Base-by-base conservation (phyloP, 2,329 filamentous ascomycete species). In the Alternaria burnsii region DNA sequence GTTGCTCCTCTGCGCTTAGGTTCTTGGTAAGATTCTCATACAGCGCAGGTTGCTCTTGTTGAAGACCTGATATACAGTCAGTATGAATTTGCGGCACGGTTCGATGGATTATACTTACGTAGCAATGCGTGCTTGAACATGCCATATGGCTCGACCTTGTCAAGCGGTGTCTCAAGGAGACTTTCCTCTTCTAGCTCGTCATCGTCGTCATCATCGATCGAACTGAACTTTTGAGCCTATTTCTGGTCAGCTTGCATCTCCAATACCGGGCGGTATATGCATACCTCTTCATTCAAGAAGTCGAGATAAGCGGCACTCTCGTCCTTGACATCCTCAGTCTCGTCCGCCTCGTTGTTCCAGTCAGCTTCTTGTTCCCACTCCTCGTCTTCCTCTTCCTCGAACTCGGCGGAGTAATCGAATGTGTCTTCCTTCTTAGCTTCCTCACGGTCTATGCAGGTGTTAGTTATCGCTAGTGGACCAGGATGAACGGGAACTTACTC, bases 291-390 rank as follows among this genome's bases (percentile, higher is more conserved):
- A 71, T 94, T 96, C 28, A 99, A 82, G 83, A 99, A 99, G 69
- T 98, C 94, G 47, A 99, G 87, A 77, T 99, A 99, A 6, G 94
- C 93, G 24, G 91, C 91, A 77, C 92, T 95, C 80, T 98, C 94
- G 71, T 97, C 94, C 74, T 93, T 91, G 71, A 89, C 85, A 63
- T 97, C 83, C 47, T 85, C 83, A 28, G 79, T 80, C 65, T 92
- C 91, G 28, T 87, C 87, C 47, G 88, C 88, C 64, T 87, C 86
- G 51, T 86, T 84, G 50, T 85, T 85, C 87, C 87, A 89, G 59
- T 91, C 89, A 38, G 90, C 87, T 66, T 93, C 91, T 43, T 85
- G 89, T 59, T 89, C 88, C 93, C 93, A 97, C 76, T 91, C 88
- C 52, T 88, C 94, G 34, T 93, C 94, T 40, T 94, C 92, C 42